Evolutionary conservation across 768 basidiomycete genomes (phyloP).

Genomic region (Hygrophoropsis aurantiaca): DNA sequence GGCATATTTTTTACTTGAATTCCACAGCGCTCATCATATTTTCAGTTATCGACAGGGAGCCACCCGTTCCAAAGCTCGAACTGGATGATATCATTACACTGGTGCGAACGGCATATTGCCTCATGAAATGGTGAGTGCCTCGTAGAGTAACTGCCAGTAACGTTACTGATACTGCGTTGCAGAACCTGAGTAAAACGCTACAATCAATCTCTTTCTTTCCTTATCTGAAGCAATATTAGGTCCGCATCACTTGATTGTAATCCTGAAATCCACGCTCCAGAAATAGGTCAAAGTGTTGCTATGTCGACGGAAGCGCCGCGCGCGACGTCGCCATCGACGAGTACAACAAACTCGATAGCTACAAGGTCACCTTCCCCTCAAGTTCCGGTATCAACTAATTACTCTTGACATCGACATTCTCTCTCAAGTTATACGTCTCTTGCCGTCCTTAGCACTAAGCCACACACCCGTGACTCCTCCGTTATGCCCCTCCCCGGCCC

Average conservation of each 20-base stretch:
- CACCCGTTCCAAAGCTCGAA: conserved; percentile 96
- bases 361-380: conserved; percentile 94
- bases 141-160: not conserved
- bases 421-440: not conserved
- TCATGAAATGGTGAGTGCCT: conserved; percentile 78
- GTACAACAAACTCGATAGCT: conserved; percentile 91
- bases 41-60: conserved; percentile 89
- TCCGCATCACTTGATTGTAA: conserved; percentile 94
- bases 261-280: conserved; percentile 97
- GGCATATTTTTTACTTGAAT: conserved; percentile 13
- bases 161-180: conserved; percentile 4
- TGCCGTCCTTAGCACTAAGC: conserved; percentile 30
- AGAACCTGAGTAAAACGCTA: conserved; percentile 97
- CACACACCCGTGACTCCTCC: conserved; percentile 34
- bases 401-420: no score
- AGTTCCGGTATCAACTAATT: conserved; percentile 96
- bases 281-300: conserved; percentile 94
- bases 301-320: conserved; percentile 93
- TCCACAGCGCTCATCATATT: conserved; percentile 4
- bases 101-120: conserved; percentile 96
- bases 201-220: conserved; percentile 98
- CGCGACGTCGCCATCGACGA: conserved; percentile 97
- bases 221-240: conserved; percentile 87
- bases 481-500: conserved; percentile 23
- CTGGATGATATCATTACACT: conserved; percentile 98